These are phyloP conservation scores for Wickerhamiella shivajii DNA, from an alignment of 805 yeast genomes.

Conservation along the genomic window DNA sequence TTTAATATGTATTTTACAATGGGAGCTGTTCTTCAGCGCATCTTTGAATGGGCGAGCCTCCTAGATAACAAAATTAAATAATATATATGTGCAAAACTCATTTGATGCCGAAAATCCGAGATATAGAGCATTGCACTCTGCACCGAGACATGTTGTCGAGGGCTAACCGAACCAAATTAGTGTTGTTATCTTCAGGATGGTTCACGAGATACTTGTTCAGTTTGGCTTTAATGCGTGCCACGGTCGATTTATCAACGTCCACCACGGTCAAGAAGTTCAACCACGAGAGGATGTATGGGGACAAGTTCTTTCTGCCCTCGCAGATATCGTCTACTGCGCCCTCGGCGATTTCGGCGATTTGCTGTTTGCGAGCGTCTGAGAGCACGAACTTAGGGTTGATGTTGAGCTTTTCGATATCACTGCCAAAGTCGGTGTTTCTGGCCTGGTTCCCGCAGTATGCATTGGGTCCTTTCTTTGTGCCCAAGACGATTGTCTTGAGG, in stretches of 20 bases:
- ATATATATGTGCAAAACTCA: too few relatives aligned
- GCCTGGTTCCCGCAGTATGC: background rate
- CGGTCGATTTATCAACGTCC: constrained; percentile 22
- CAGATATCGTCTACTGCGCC: constrained; percentile 9
- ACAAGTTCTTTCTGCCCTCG: background rate
- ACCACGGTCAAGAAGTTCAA: constrained; percentile 38
- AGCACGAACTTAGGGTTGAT: constrained; percentile 9
- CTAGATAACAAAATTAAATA: too few relatives aligned
- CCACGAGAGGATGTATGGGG: constrained; percentile 32
- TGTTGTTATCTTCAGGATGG: constrained; percentile 11
- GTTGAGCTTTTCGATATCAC: background rate
- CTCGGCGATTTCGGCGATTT: constrained; percentile 12
- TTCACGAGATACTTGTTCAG: constrained; percentile 18
- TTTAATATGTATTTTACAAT: too few relatives aligned
- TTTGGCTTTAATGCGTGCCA: constrained; percentile 23
- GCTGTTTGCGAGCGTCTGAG: too few relatives aligned
- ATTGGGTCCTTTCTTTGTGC: constrained; percentile 10
- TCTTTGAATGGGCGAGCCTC: too few relatives aligned
- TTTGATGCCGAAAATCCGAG: too few relatives aligned
- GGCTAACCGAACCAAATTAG: constrained; percentile 2
- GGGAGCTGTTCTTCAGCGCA: too few relatives aligned
- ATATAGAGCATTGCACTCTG: too few relatives aligned
- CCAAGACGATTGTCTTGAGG: constrained; percentile 42
- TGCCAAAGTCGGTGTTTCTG: too few relatives aligned
- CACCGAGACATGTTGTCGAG: too few relatives aligned